Conservation (phyloP, 495 filamentous ascomycete genomes). For the Xylona heveae region DNA sequence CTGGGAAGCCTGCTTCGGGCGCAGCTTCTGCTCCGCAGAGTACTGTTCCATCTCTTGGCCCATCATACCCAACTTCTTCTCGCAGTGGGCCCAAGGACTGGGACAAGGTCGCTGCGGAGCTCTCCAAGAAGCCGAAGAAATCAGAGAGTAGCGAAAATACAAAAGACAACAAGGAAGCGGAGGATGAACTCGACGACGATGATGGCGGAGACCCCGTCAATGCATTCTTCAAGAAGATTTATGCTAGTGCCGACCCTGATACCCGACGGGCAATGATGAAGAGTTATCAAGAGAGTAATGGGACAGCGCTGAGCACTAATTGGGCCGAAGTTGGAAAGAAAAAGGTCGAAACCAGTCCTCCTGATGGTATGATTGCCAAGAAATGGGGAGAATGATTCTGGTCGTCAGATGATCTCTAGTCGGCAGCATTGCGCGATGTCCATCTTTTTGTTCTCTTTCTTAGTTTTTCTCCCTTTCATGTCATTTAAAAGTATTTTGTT, state of each 20-base stretch:
- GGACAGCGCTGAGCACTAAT: slow-evolving; percentile 80
- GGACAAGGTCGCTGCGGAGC: slow-evolving; percentile 52
- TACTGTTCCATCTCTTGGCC: too few relatives aligned
- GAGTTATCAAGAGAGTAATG: slow-evolving; percentile 82
- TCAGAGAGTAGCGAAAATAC: slow-evolving; percentile 6
- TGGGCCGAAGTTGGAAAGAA: slow-evolving; percentile 67
- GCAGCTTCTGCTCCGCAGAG: slow-evolving; percentile 7
- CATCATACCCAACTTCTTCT: slow-evolving; percentile 77
- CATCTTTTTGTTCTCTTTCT: too few relatives aligned
- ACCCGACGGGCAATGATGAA: slow-evolving; percentile 92
- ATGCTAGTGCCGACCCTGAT: slow-evolving; percentile 56
- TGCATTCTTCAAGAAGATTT: slow-evolving; percentile 80
- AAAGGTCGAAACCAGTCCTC: slow-evolving; percentile 50
- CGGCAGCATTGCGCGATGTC: too few relatives aligned
- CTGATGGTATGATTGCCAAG: slow-evolving; percentile 57
- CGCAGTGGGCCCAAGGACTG: slow-evolving; percentile 70
- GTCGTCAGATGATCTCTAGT: too few relatives aligned
- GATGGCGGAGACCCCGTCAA: slow-evolving; percentile 52
- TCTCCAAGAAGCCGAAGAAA: slow-evolving; percentile 26
- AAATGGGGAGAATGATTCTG: slow-evolving; percentile 26
- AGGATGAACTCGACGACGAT: slow-evolving; percentile 28
- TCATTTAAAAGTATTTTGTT: too few relatives aligned
- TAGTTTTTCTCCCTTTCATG: too few relatives aligned
- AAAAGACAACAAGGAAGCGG: slow-evolving; percentile 7
- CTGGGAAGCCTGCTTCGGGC: slow-evolving; percentile 2